A percentile compares a stretch with the other conserved stretches of the same genome.
Conservation (phyloP, 805 yeast genomes). For the Zygosaccharomyces rouxii region DNA sequence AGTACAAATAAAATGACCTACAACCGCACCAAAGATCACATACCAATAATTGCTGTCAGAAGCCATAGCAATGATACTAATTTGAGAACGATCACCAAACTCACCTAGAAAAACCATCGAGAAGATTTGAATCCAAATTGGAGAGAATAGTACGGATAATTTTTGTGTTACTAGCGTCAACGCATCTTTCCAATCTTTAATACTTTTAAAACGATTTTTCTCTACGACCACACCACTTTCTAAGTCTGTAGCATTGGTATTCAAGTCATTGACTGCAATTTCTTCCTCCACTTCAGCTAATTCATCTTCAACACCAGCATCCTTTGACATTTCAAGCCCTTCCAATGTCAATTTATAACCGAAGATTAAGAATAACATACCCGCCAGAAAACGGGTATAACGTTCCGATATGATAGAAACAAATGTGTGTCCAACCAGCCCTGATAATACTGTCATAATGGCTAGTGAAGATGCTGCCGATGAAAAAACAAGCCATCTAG, state of each 20-base stretch:
- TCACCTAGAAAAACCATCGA: constrained; percentile 95
- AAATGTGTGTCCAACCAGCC: constrained; percentile 84
- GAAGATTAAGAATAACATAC: constrained; percentile 73
- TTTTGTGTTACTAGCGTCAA: constrained; percentile 46
- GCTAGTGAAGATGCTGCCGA: constrained; percentile 82
- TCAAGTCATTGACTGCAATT: constrained; percentile 59
- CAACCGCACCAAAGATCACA: constrained; percentile 81
- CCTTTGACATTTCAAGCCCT: constrained; percentile 76
- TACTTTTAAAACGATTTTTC: constrained; percentile 10
- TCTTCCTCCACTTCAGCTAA: constrained; percentile 96
- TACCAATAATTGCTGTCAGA: constrained; percentile 91
- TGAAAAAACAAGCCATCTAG: constrained; percentile 77
- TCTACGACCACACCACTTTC: constrained; percentile 48
- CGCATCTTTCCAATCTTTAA: constrained; percentile 16
- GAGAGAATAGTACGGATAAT: constrained; percentile 66
- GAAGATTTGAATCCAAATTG: constrained; percentile 90
- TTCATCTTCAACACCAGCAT: constrained; percentile 88
- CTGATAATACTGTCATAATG: constrained; percentile 88
- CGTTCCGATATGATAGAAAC: constrained; percentile 79
- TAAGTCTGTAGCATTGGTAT: constrained; percentile 46
- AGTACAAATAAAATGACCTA: constrained; percentile 88
- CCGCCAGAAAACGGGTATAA: constrained; percentile 77
- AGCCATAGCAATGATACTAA: constrained; percentile 97
- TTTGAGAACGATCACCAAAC: constrained; percentile 99
- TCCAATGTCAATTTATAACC: constrained; percentile 74